Base-by-base conservation (phyloP, 495 filamentous ascomycete genomes). In the Xylaria nigripes region DNA sequence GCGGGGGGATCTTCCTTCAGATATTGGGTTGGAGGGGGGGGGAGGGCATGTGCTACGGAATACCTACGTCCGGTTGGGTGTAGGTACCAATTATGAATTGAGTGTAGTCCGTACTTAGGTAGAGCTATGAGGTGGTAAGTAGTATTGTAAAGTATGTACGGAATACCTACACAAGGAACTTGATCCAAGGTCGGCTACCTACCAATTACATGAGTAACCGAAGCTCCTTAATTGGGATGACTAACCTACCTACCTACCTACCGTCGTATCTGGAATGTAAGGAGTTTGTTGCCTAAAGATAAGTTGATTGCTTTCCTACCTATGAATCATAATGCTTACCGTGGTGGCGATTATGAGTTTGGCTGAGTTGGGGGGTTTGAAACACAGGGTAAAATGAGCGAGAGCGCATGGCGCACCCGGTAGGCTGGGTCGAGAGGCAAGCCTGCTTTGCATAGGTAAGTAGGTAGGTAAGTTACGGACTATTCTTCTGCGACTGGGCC, bases 351-450 rank as follows among this genome's bases (percentile, higher is more conserved):
- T 50, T 34, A n/a, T 34, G 27, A 19, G 34, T 19, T 22, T 19
- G 23, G 41, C 34, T 22, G 36, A 38, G 30, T 47, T 50, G 19
- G 43, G 38, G 19, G 43, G 38, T 21, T 38, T 45, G 42, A 47
- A 51, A 54, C 51, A 40, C 22, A 22, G 12, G 43, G 43, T 44
- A 44, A 54, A 54, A 47, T 54, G 25, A 22, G 21, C 3, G 6
- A 18, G 24, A 53, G 42, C 42, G 42, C 38, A 25, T 25, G 41
- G 29, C 50, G 34, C 16, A 54, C 32, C 51, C 51, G 43, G 44
- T 18, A 47, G 51, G 44, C 40, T 24, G 51, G 51, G 43, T 54
- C 51, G 43, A 30, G 19, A 32, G 43, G 36, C 42, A 38, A n/a
- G 30, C 18, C 18, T n/a, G 21, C 29, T 13, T 10, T 29, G 27